Conservation (phyloP, 1,284 basidiomycete genomes). For the Moesziomyces antarcticus region DNA sequence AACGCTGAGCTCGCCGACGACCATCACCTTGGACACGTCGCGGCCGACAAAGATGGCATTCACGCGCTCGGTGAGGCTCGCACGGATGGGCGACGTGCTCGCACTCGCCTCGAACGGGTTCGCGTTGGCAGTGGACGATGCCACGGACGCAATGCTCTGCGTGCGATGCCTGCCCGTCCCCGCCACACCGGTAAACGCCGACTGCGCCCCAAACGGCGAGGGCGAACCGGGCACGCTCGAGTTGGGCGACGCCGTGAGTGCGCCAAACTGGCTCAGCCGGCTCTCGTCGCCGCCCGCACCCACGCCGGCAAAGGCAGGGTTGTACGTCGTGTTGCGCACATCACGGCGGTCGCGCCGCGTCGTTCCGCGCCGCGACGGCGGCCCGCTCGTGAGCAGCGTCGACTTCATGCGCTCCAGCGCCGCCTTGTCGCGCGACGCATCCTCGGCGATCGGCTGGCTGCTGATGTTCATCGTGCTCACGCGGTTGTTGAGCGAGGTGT, state of each 20-base stretch:
- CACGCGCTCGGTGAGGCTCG: constrained; percentile 71
- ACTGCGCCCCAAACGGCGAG: constrained; percentile 36
- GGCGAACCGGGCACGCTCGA: constrained; percentile 28
- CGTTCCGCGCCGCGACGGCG: constrained; percentile 66
- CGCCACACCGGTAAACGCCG: constrained; percentile 37
- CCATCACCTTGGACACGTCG: constrained; percentile 69
- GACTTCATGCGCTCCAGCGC: constrained; percentile 71
- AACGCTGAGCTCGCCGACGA: constrained; percentile 71
- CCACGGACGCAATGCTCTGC: constrained; percentile 52
- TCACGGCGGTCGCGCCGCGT: constrained; percentile 70
- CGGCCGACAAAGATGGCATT: constrained; percentile 70
- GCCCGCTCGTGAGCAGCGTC: constrained; percentile 66
- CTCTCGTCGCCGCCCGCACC: constrained; percentile 24
- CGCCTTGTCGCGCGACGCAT: constrained; percentile 69
- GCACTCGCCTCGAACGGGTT: constrained; percentile 51
- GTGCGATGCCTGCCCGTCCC: constrained; percentile 48
- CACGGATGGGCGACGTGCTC: constrained; percentile 37
- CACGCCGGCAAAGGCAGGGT: constrained; percentile 40
- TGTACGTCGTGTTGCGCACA: constrained; percentile 70
- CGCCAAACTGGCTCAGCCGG: constrained; percentile 42
- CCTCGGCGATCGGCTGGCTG: constrained; percentile 69
- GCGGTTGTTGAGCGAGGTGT: constrained; percentile 31
- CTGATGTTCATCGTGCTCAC: constrained; percentile 67
- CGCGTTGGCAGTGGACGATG: constrained; percentile 33
- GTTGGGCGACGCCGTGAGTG: constrained; percentile 27